phyloP scores from a whole-genome alignment of 2,329 filamentous ascomycete species.

The Dactylellina parvicollis region DNA sequence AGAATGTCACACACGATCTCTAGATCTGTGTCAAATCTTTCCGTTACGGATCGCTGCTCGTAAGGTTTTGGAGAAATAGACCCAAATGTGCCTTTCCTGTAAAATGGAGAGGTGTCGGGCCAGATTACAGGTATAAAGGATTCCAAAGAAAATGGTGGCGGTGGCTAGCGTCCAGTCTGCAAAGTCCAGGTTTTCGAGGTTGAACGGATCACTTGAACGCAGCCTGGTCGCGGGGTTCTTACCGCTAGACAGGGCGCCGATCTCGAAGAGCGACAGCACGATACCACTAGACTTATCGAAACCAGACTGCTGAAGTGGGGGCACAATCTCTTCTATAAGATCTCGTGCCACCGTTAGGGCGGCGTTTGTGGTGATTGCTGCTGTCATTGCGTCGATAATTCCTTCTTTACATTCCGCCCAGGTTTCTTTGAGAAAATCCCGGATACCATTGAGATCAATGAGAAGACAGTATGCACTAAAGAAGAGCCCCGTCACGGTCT shows the following conservation, averaged over 20 bases:
- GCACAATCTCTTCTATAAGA: no score
- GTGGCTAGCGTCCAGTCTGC: conserved; percentile 50
- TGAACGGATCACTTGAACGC: conserved; percentile 45
- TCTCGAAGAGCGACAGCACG: no score
- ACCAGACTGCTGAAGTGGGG: no score
- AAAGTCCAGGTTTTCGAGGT: conserved; percentile 54
- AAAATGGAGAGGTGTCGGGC: conserved; percentile 32
- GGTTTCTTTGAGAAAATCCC: conserved; percentile 52
- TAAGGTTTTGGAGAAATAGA: background rate
- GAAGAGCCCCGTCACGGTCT: no score
- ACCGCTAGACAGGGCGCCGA: no score
- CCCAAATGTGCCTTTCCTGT: conserved; percentile 14
- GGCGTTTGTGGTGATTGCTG: conserved; percentile 58
- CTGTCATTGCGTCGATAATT: conserved; percentile 55
- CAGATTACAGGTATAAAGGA: conserved; percentile 31
- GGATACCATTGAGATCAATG: conserved; percentile 56
- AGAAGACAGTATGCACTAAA: no score
- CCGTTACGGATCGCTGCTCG: no score
- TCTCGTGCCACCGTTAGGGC: no score
- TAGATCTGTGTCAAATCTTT: no score
- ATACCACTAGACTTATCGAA: conserved; percentile 32
- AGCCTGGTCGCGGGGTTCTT: conserved; percentile 23
- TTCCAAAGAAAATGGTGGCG: conserved; percentile 51
- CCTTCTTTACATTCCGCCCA: conserved; percentile 57
- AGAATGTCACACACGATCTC: no score